Evolutionary conservation across 2,329 filamentous ascomycete species (phyloP).

Genomic region (Sordariomycetes sp.): DNA sequence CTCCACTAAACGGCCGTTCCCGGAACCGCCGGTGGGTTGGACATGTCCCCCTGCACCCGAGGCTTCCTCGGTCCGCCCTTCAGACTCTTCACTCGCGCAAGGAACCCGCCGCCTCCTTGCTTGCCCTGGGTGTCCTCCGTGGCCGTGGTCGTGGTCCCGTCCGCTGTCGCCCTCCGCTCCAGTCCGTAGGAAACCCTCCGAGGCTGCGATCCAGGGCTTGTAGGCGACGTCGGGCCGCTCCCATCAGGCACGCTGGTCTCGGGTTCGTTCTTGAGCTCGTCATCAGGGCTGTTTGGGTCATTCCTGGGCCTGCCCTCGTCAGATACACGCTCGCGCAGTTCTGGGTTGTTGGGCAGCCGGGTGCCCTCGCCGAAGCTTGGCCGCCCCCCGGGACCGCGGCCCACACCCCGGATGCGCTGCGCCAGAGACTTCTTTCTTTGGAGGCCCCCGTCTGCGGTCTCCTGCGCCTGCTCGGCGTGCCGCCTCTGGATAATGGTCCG

Average conservation of each 20-base stretch:
- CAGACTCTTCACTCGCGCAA: constrained; percentile 73
- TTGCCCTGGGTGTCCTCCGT: constrained; percentile 25
- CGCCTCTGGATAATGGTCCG: constrained; percentile 66
- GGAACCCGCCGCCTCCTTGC: constrained; percentile 46
- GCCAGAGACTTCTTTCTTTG: constrained; percentile 91
- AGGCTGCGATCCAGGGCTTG: constrained; percentile 44
- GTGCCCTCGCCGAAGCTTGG: constrained; percentile 28
- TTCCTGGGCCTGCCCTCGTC: constrained; percentile 5
- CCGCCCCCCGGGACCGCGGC: constrained; percentile 45
- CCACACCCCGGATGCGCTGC: constrained; percentile 80
- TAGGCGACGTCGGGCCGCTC: constrained; percentile 31
- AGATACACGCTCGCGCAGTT: constrained; percentile 10
- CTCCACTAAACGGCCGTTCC: constrained; percentile 28
- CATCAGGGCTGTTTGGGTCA: background rate
- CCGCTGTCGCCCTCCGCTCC: constrained; percentile 56
- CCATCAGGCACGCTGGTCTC: constrained; percentile 28
- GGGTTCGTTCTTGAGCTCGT: constrained; percentile 54
- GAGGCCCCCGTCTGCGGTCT: constrained; percentile 49
- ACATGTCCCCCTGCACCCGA: constrained; percentile 4
- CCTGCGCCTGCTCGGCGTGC: constrained; percentile 56
- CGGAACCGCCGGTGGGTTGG: constrained; percentile 17
- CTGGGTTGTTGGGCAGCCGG: constrained; percentile 29
- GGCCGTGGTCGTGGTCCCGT: constrained; percentile 28
- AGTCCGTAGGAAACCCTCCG: constrained; percentile 30
- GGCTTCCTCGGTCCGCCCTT: constrained; percentile 49